Percentiles rank a stretch among this genome's conserved stretches.
Conservation (phyloP, 169 alveolate species). For the Cryptosporidium andersoni region DNA sequence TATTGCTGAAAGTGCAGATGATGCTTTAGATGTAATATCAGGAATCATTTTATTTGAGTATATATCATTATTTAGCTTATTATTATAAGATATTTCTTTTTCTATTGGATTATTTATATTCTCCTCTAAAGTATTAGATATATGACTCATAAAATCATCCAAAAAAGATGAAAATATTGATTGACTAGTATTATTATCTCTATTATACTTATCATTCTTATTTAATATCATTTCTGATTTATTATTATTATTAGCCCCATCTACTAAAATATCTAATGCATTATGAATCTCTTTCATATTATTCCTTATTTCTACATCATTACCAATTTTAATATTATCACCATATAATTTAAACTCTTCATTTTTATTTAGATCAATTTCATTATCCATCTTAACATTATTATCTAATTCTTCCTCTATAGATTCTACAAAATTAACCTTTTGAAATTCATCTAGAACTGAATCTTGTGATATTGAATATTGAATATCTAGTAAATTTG, state of each 20-base stretch:
- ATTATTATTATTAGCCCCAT: background rate
- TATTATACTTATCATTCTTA: background rate
- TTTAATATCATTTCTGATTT: background rate
- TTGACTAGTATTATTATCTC: background rate
- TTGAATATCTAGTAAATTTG: too few species aligned
- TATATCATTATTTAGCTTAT: too few species aligned
- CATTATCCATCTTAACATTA: background rate
- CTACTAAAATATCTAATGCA: background rate
- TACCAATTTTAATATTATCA: background rate
- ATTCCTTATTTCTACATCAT: background rate
- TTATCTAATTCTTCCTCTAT: background rate
- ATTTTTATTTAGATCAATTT: background rate
- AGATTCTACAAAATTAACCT: background rate
- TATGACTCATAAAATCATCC: conserved; percentile 59
- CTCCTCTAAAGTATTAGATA: conserved; percentile 36
- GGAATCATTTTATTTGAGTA: too few species aligned
- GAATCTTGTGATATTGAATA: background rate
- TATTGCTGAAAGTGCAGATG: too few species aligned
- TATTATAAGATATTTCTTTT: background rate
- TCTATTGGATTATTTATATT: background rate
- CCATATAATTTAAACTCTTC: background rate
- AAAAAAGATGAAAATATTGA: conserved; percentile 5
- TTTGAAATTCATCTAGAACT: background rate
- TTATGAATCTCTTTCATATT: background rate
- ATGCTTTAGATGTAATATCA: too few species aligned